Conservation (phyloP, 257 asterid genomes). For the Galeopsis tetrahit region DNA sequence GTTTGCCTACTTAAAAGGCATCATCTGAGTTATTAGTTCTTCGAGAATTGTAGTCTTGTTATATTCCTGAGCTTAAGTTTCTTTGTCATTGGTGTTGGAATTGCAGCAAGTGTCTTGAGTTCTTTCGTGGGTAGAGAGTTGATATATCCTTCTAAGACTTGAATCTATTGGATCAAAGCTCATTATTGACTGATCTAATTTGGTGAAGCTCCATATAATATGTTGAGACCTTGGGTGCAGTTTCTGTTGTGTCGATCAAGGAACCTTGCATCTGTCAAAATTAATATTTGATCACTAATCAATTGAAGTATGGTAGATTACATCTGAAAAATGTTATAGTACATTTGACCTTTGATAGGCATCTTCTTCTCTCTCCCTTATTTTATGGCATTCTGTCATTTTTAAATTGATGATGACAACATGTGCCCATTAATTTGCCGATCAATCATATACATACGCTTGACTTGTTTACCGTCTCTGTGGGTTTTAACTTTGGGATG, state of each 20-base stretch:
- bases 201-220: slow-evolving; percentile 1
- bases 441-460: not conserved
- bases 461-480: not conserved
- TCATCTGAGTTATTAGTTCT: slow-evolving; percentile 18
- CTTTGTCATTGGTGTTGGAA: not conserved
- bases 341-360: not conserved
- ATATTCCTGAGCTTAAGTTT: not conserved
- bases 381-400: not conserved
- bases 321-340: not conserved
- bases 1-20: slow-evolving; percentile 5
- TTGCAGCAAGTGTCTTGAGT: not conserved
- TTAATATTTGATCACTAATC: not conserved
- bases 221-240: not conserved
- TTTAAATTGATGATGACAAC: not conserved
- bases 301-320: not conserved
- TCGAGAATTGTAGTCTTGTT: slow-evolving; percentile 3
- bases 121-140: not conserved
- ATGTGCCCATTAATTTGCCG: not conserved
- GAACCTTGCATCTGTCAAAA: not conserved
- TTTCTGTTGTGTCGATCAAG: not conserved
- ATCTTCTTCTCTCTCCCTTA: not conserved
- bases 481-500: not conserved
- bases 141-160: not conserved
- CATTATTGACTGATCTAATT: not conserved
- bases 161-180: not conserved